These are phyloP conservation scores for Clohesyomyces aquaticus DNA, from an alignment of 495 filamentous ascomycete genomes.

Conservation along the genomic window DNA sequence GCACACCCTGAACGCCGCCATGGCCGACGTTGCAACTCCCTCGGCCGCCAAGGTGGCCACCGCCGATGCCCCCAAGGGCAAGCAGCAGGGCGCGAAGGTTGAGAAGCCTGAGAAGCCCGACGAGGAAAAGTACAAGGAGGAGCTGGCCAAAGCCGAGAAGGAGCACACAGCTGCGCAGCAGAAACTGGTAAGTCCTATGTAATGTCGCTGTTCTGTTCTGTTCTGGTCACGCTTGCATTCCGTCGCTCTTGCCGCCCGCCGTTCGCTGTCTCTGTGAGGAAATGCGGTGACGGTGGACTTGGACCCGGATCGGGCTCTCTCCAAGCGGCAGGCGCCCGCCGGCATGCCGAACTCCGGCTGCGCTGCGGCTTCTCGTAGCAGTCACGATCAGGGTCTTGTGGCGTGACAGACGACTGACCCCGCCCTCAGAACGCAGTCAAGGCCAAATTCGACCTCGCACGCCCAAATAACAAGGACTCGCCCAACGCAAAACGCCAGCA, in stretches of 20 bases:
- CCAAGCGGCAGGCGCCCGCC: neutral
- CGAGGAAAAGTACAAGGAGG: constrained; percentile 69
- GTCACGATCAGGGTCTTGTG: too few species aligned
- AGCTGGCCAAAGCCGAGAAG: constrained; percentile 77
- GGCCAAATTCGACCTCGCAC: constrained; percentile 78
- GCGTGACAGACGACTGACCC: too few species aligned
- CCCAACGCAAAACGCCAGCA: constrained; percentile 75
- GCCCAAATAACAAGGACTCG: constrained; percentile 74
- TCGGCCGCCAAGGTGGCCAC: constrained; percentile 38
- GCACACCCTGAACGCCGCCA: constrained; percentile 27
- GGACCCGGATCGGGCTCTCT: too few species aligned
- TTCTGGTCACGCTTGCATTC: too few species aligned
- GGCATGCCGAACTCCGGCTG: neutral
- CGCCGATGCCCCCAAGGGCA: constrained; percentile 31
- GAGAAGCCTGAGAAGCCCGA: constrained; percentile 67
- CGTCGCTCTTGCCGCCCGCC: too few species aligned
- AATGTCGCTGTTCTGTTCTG: too few species aligned
- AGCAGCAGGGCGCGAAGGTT: constrained; percentile 40
- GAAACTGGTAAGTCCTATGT: constrained; percentile 69
- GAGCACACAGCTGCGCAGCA: constrained; percentile 73
- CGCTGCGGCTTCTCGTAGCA: neutral
- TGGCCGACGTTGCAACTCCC: constrained; percentile 45
- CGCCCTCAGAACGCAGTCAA: constrained; percentile 72
- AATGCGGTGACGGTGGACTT: neutral
- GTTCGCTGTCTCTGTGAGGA: too few species aligned